Conservation (phyloP, 2,329 filamentous ascomycete species). For the Epichloe aotearoae region DNA sequence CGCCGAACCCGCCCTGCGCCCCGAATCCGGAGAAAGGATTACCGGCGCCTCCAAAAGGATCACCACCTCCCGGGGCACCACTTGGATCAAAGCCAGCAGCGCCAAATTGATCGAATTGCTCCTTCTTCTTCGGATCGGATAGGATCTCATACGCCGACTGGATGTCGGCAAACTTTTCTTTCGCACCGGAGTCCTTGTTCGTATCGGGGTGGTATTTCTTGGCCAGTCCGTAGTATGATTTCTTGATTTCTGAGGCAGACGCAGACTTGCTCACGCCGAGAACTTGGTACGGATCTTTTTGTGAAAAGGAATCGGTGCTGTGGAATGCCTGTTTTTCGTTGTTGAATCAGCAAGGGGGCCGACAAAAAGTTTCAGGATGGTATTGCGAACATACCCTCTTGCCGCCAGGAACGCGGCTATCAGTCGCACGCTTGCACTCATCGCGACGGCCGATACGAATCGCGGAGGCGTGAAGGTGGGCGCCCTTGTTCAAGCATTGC, state of each 20-base stretch:
- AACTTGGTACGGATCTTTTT: constrained; percentile 73
- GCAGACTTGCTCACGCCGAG: constrained; percentile 75
- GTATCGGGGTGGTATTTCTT: constrained; percentile 98
- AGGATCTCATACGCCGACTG: constrained; percentile 90
- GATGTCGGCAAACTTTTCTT: constrained; percentile 87
- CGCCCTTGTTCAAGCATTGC: constrained; percentile 25
- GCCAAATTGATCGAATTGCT: constrained; percentile 84
- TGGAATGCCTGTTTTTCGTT: constrained; percentile 37
- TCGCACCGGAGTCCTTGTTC: constrained; percentile 87
- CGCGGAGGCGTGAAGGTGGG: constrained; percentile 20
- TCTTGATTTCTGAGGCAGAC: constrained; percentile 84
- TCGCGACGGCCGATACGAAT: constrained; percentile 10
- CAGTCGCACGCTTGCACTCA: constrained; percentile 10
- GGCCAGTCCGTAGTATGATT: constrained; percentile 92
- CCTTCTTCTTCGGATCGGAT: constrained; percentile 83
- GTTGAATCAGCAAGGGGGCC: not conserved
- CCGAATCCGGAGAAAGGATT: constrained; percentile 44
- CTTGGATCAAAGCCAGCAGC: constrained; percentile 75
- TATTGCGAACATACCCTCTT: constrained; percentile 14
- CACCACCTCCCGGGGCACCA: constrained; percentile 47
- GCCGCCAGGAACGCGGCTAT: constrained; percentile 10
- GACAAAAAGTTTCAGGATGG: not conserved
- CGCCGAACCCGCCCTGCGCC: constrained; percentile 53
- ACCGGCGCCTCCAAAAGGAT: constrained; percentile 50
- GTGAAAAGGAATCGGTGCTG: constrained; percentile 38